Percentiles rank a stretch among this genome's conserved stretches.
Conservation (phyloP, 2,329 filamentous ascomycete species). For the Fusarium longipes region DNA sequence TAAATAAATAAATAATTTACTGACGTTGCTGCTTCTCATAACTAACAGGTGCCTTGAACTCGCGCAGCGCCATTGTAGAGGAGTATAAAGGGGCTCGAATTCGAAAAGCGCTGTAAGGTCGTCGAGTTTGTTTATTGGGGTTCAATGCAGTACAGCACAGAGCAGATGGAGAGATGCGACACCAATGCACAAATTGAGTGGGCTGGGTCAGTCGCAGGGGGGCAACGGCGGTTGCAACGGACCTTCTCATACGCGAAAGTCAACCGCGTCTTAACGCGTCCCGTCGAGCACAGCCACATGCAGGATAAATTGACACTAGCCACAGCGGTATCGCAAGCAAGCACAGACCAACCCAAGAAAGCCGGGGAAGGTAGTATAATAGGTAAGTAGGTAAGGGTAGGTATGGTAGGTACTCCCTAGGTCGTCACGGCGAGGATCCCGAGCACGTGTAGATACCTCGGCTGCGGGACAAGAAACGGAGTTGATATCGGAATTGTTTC, state of each 20-base stretch:
- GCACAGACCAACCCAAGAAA: conserved; percentile 18
- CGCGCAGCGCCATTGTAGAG: conserved; percentile 82
- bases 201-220: conserved; percentile 48
- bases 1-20: conserved; percentile 43
- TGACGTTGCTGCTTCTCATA: conserved; percentile 87
- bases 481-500: conserved; percentile 37
- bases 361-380: conserved; percentile 19
- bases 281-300: conserved; percentile 45
- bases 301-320: conserved; percentile 45
- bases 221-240: conserved; percentile 40
- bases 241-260: conserved; percentile 10
- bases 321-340: conserved; percentile 25
- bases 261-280: conserved; percentile 53
- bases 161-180: conserved; percentile 32
- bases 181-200: conserved; percentile 49
- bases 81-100: conserved; percentile 34
- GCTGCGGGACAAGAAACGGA: conserved; percentile 42
- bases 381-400: neutral
- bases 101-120: conserved; percentile 28
- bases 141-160: neutral
- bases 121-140: conserved; percentile 26
- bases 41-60: conserved; percentile 81
- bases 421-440: conserved; percentile 42
- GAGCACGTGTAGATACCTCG: conserved; percentile 54
- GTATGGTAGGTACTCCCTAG: neutral